Base-by-base conservation (phyloP, 371 early-diverging fungal species). In the Globomyces sp. region DNA sequence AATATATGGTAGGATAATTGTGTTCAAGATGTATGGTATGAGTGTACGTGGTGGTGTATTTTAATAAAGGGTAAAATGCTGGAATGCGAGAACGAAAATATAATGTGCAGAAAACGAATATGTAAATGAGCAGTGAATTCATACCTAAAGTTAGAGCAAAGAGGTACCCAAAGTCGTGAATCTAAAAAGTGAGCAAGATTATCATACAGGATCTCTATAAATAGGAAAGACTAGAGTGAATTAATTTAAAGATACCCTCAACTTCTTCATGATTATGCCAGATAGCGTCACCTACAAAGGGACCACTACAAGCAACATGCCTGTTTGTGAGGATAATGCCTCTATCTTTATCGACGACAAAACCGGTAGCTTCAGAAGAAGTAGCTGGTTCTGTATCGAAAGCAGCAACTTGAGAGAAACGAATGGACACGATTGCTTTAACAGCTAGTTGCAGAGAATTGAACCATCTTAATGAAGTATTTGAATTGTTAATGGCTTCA, bases 231-330 rank as follows among this genome's bases (percentile, higher is more conserved):
- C 89, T 69, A 24, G 24, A 24, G 24, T 24, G 24, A 24, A 24
- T 24, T 0, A 24, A 24, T 24, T 24, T 24, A 24, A 24, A 24
- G 24, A 24, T 24, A 24, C 24, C 24, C 24, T 90, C 89, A 0
- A 94, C 90, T 70, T 94, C 94, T 72, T 95, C 96, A 72, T 95
- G 91, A 74, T 98, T 90, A 70, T 90, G 88, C 65, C 90, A 93
- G 52, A 94, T 82, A 4, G 92, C 79, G 80, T 13, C 89, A 34
- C 92, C 95, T 0, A 92, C 89, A 68, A 93, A 89, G 2, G 97
- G 98, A 8, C 92, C 96, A 1, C 93, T 86, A 59, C 91, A 90
- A 10, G 91, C 92, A 34, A 96, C 77, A 68, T 96, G 97, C 9
- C 96, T 82, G 75, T 96, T 96, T 4, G 97, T 90, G 42, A 96